Evolutionary conservation across 306 rosid genomes (phyloP), one percentile per base, ranked within the genome.

Genomic region (Casuarina equisetifolia): DNA sequence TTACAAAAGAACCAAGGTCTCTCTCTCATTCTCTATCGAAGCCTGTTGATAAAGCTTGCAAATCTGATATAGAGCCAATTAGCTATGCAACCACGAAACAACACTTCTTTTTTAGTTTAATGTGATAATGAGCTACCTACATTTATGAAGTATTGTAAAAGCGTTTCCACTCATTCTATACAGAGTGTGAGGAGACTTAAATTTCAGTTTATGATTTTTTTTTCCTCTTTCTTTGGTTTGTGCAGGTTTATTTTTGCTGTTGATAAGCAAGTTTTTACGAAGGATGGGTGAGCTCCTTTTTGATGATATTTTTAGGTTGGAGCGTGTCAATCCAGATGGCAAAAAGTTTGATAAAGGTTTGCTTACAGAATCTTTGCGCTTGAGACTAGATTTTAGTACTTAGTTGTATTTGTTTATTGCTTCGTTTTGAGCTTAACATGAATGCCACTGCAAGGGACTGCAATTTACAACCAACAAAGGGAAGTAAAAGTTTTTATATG

Each of bases 311-410:
- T 89, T 95, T 67, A 89, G 85, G 89, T 77, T 91, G 38, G 88
- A 74, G 44, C 71, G 79, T 50, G 5, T 95, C 76, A 86, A 92
- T 76, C 98, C 97, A 2, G 97, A 95, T 75, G 98, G 98, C 48
- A 89, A 88, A 85, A 92, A 88, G 84, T 95, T 89, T 74, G 98
- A 92, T 58, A 92, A 85, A 54, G 97, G 99, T 92, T 82, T 61
- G 82, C 46, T 64, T 45, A 1, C 17, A 3, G 19, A 62, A 44
- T 54, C 39, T 51, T 7, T 4, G 43, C 49, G 43, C 46, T 19
- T 38, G 52, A 48, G 53, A 20, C 50, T n/a, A 17, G 46, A 66
- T 4, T 7, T 42, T 40, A 66, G 48, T 66, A 39, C 70, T 40
- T 40, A 50, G 50, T 40, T 3, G 9, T 17, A 12, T 72, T 71